These are phyloP conservation scores for Blepharisma japonicum DNA, from an alignment of 73 alveolate genomes.

Conservation along the genomic window DNA sequence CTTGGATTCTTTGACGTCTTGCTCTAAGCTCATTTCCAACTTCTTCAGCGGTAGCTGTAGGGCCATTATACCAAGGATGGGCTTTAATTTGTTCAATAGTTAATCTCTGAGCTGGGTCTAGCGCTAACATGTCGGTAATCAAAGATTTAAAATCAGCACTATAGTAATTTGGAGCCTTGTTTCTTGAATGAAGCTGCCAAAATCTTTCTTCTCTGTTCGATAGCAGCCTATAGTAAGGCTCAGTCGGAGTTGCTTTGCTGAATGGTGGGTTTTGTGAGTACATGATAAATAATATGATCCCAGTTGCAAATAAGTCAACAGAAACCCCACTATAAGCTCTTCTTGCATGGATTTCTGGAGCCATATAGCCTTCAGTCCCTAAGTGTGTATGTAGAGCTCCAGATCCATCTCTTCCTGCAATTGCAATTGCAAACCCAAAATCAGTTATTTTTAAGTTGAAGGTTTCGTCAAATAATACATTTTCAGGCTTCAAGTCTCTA, in stretches of 20 bases:
- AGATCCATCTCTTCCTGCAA: constrained; percentile 52
- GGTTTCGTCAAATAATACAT: constrained; percentile 59
- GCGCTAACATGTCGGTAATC: neutral
- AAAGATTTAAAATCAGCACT: neutral
- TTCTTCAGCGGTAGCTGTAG: constrained; percentile 37
- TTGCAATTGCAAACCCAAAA: constrained; percentile 76
- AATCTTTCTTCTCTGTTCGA: constrained; percentile 50
- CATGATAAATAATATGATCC: constrained; percentile 56
- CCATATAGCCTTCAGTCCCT: constrained; percentile 67
- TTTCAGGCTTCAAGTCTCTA: constrained; percentile 84
- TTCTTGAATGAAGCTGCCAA: constrained; percentile 59
- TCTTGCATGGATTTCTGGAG: constrained; percentile 59
- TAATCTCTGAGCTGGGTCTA: neutral
- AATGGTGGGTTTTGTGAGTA: constrained; percentile 73
- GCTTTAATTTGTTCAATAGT: neutral
- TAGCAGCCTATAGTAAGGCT: constrained; percentile 44
- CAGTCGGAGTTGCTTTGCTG: constrained; percentile 46
- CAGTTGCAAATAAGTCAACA: constrained; percentile 58
- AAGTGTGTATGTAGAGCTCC: constrained; percentile 43
- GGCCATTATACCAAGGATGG: constrained; percentile 38
- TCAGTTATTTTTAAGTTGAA: constrained; percentile 74
- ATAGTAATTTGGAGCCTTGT: constrained; percentile 53
- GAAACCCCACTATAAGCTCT: constrained; percentile 41
- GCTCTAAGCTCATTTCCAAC: constrained; percentile 37
- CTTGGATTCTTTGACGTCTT: constrained; percentile 36